Percentiles rank a stretch among this genome's conserved stretches.
phyloP scores from a whole-genome alignment of 2,329 filamentous ascomycete genomes.

The Pestalotiopsis sp. region DNA sequence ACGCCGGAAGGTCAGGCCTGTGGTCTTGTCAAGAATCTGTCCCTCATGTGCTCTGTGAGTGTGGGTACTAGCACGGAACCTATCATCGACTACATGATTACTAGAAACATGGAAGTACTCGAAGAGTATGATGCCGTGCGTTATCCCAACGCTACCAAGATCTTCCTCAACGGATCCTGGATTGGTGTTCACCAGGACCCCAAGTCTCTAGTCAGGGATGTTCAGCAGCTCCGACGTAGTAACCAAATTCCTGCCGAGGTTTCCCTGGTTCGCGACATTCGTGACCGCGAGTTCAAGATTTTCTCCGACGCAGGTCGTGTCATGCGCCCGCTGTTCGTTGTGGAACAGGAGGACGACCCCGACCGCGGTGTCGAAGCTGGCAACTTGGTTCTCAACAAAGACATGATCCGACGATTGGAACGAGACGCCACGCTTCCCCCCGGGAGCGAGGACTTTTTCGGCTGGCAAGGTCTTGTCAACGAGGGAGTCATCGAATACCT shows the following conservation, averaged over 20 bases:
- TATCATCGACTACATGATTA: slow-evolving; percentile 93
- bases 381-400: slow-evolving; percentile 79
- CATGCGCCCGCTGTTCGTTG: slow-evolving; percentile 89
- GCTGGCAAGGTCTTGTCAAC: slow-evolving; percentile 85
- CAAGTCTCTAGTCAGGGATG: slow-evolving; percentile 77
- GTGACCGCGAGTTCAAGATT: slow-evolving; percentile 97
- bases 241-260: slow-evolving; percentile 89
- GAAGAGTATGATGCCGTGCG: slow-evolving; percentile 90
- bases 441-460: slow-evolving; percentile 67
- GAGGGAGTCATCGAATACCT: slow-evolving; percentile 92
- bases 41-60: slow-evolving; percentile 97
- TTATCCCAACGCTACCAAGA: slow-evolving; percentile 92
- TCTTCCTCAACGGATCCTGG: slow-evolving; percentile 98
- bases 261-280: slow-evolving; percentile 92
- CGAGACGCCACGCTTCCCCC: slow-evolving; percentile 68
- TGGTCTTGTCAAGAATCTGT: slow-evolving; percentile 96
- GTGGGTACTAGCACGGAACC: slow-evolving; percentile 90
- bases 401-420: slow-evolving; percentile 76
- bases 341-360: slow-evolving; percentile 81
- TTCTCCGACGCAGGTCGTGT: slow-evolving; percentile 97
- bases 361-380: slow-evolving; percentile 65
- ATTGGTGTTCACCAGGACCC: slow-evolving; percentile 93
- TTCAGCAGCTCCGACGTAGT: slow-evolving; percentile 76
- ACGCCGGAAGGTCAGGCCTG: slow-evolving; percentile 98
- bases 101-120: slow-evolving; percentile 91